Conservation (phyloP, 306 rosid genomes). For the Purshia tridentata region DNA sequence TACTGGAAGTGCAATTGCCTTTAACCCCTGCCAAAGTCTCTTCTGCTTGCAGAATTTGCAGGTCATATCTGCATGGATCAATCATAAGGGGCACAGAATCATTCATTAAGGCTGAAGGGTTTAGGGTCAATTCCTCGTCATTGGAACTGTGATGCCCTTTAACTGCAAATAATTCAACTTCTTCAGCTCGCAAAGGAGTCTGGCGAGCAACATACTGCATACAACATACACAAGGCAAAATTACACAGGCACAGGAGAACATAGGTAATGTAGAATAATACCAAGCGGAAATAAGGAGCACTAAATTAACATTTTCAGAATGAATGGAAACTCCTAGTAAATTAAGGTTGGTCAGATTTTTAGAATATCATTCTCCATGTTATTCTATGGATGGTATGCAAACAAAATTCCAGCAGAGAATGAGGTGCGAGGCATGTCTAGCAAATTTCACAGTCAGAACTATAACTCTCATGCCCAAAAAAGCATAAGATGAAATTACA, state of each 20-base stretch:
- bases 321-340: not conserved
- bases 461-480: not conserved
- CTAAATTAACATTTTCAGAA: not conserved
- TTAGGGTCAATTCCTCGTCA: slow-evolving; percentile 15
- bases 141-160: slow-evolving; percentile 35
- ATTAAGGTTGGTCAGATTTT: not conserved
- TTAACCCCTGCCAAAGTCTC: slow-evolving; percentile 67
- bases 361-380: not conserved
- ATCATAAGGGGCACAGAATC: slow-evolving; percentile 33
- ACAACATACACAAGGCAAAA: slow-evolving; percentile 15
- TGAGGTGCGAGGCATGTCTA: not conserved
- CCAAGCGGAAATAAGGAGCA: not conserved
- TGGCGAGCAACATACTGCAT: slow-evolving; percentile 66
- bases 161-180: slow-evolving; percentile 65
- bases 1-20: slow-evolving; percentile 51
- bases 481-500: not conserved
- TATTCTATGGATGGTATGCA: not conserved
- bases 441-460: not conserved
- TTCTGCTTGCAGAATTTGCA: slow-evolving; percentile 61
- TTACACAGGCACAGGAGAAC: not conserved
- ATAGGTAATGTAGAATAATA: not conserved
- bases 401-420: not conserved
- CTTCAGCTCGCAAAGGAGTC: slow-evolving; percentile 59
- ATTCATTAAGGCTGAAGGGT: slow-evolving; percentile 20
- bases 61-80: slow-evolving; percentile 57